Conservation (phyloP, 768 basidiomycete genomes). For the Xerocomus potaroensis region DNA sequence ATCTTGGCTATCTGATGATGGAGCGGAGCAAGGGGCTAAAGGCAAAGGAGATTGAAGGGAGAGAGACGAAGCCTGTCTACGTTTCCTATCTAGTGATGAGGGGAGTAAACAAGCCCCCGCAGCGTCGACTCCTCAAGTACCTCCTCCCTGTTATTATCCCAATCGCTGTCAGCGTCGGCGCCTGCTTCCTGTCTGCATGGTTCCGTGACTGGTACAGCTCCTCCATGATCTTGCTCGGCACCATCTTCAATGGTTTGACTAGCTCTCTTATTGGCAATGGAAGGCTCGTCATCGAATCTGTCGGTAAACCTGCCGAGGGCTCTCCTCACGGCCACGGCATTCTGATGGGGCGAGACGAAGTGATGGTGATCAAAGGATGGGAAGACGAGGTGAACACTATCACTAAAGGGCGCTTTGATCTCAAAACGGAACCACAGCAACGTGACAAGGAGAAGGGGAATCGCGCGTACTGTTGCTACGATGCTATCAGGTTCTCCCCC, state of each 20-base stretch:
- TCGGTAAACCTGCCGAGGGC: conserved; percentile 2
- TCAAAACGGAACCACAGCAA: conserved; percentile 11
- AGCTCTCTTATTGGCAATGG: conserved; percentile 25
- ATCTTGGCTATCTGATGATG: conserved; percentile 25
- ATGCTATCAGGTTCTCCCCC: conserved; percentile 26
- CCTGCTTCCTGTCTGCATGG: conserved; percentile 24
- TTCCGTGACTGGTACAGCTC: conserved; percentile 30
- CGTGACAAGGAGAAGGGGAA: too few species aligned
- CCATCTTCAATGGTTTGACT: conserved; percentile 27
- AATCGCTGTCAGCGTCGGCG: conserved; percentile 21
- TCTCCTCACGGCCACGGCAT: conserved; percentile 28
- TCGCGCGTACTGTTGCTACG: too few species aligned
- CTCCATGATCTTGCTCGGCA: conserved; percentile 28
- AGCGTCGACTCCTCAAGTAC: not conserved
- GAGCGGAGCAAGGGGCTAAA: conserved; percentile 14
- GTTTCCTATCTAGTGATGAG: conserved; percentile 26
- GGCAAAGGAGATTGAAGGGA: conserved; percentile 6
- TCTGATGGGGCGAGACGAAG: conserved; percentile 12
- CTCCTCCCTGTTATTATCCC: conserved; percentile 19
- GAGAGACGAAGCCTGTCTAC: conserved; percentile 5
- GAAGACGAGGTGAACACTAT: conserved; percentile 29
- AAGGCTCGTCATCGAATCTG: conserved; percentile 15
- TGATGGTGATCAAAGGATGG: conserved; percentile 25
- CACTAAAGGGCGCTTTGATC: conserved; percentile 24
- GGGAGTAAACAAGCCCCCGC: too few species aligned